Conservation (phyloP, 805 yeast genomes). For the Clavispora vitiphila region DNA sequence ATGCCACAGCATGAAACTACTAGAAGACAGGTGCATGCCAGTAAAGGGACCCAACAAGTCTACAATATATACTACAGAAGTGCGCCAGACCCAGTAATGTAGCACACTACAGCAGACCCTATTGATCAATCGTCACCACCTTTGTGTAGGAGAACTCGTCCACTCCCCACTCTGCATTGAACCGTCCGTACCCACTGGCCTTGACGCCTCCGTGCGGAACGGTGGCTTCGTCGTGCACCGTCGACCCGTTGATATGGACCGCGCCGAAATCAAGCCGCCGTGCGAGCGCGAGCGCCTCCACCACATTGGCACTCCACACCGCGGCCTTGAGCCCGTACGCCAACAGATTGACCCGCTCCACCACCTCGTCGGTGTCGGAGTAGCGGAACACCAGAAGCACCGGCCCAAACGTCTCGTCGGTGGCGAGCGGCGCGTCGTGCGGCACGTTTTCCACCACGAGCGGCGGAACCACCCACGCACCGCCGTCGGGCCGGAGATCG, state of each 20-base stretch:
- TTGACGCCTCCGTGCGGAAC: slow-evolving; percentile 46
- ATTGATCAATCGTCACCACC: slow-evolving; percentile 23
- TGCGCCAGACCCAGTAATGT: too few species aligned
- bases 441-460: slow-evolving; percentile 28
- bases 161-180: slow-evolving; percentile 40
- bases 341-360: slow-evolving; percentile 7
- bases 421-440: slow-evolving; percentile 22
- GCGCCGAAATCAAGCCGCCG: slow-evolving; percentile 35
- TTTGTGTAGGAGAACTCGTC: slow-evolving; percentile 36
- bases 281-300: slow-evolving; percentile 30
- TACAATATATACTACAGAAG: too few species aligned
- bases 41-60: too few species aligned
- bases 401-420: slow-evolving; percentile 42
- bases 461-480: slow-evolving; percentile 17
- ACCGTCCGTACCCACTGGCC: slow-evolving; percentile 33
- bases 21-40: too few species aligned
- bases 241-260: slow-evolving; percentile 32
- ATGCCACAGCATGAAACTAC: too few species aligned
- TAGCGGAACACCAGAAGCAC: slow-evolving; percentile 29
- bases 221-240: slow-evolving; percentile 31
- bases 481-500: not conserved
- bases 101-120: not conserved
- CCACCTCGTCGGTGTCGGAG: slow-evolving; percentile 8
- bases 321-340: slow-evolving; percentile 38
- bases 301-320: slow-evolving; percentile 36